Evolutionary conservation across 2,329 filamentous ascomycete genomes (phyloP), one percentile per base, ranked within the genome.

Genomic region (Pseudocercospora fijiensis): DNA sequence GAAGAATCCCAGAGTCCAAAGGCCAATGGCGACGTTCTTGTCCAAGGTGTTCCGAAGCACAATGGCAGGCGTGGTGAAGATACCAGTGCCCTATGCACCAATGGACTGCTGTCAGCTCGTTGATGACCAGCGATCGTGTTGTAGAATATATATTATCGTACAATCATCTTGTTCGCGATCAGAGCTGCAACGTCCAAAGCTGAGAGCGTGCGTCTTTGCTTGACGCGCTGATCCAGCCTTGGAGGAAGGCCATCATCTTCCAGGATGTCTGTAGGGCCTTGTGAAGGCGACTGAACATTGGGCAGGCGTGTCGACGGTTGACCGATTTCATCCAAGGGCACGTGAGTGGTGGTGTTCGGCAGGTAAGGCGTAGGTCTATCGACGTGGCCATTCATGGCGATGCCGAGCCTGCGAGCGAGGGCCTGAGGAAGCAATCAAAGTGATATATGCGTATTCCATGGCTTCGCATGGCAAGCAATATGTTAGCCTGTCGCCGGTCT

Each of bases 161-260:
- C 68, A 9, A 69, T 58, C 67, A 70, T 69, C 43, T 70, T 69
- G 33, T 70, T 70, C 10, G 66, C 47, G 24, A 69, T 69, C 10
- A 70, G 57, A 16, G 65, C 56, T 27, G 62, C 58, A 8, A 70
- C 67, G 59, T 70, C 68, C 49, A 59, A 65, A 13, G 27, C 56
- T 20, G 49, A 60, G 11, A 69, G 63, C 9, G 27, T 58, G 22
- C 59, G 41, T n/a, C 43, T 45, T n/a, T 55, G 43, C 49, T 55
- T 47, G 18, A 61, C 62, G 18, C 57, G 33, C 22, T 24, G 49
- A 24, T 58, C 62, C 9, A 24, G n/a, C 30, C 47, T 45, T 26
- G 45, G 22, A 18, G 57, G 56, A 20, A 26, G 24, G 52, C 28
- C 59, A 57, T 47, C 59, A 11, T 61, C 33, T 7, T 57, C 52